phyloP scores from a whole-genome alignment of 345 rosid species.

The Geranium brycei region DNA sequence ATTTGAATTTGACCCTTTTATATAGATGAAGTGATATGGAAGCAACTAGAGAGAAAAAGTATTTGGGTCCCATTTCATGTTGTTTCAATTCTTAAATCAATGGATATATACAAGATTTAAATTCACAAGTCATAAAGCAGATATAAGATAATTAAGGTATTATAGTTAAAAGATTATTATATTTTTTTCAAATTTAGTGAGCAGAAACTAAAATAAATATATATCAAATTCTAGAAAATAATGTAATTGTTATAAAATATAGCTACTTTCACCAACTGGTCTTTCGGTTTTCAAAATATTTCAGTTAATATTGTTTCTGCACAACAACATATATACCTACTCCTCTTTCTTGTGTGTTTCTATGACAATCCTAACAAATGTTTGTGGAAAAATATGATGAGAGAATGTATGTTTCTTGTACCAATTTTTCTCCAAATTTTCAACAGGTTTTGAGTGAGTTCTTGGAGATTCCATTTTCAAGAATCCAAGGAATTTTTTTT shows the following conservation, averaged over 20 bases:
- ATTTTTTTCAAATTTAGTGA: neutral
- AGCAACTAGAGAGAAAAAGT: constrained; percentile 4
- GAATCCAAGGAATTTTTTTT: constrained; percentile 1
- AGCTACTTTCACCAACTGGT: constrained; percentile 24
- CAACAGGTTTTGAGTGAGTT: no score
- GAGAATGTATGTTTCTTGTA: constrained; percentile 23
- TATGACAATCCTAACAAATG: constrained; percentile 14
- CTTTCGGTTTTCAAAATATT: constrained; percentile 17
- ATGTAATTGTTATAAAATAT: constrained; percentile 8
- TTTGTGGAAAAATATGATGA: constrained; percentile 11
- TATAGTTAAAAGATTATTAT: constrained; percentile 3
- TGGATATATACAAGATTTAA: no score
- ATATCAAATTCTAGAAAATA: no score
- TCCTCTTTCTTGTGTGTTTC: constrained; percentile 5
- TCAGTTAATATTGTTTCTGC: constrained; percentile 20
- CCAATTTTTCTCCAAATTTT: neutral
- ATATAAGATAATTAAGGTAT: constrained; percentile 2
- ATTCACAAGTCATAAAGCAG: no score
- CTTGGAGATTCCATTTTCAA: constrained; percentile 3
- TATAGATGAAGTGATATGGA: constrained; percentile 4
- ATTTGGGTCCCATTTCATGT: neutral
- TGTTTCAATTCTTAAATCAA: no score
- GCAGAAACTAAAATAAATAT: no score
- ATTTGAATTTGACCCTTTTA: neutral
- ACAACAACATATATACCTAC: constrained; percentile 12